Conservation (phyloP, 2,329 filamentous ascomycete genomes). For the Ophidiomyces ophidiicola region DNA sequence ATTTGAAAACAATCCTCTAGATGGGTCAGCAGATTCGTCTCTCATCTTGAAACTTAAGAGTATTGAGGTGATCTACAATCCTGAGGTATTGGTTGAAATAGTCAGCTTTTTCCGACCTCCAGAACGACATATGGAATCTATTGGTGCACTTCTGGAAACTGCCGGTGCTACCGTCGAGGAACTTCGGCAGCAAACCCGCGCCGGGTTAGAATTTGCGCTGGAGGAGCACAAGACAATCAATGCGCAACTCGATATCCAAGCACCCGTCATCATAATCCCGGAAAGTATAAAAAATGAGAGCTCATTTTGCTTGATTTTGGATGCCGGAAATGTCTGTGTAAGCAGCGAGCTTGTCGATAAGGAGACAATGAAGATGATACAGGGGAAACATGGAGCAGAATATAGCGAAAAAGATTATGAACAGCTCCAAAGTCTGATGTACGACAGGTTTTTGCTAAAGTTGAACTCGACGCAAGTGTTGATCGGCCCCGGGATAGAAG, state of each 20-base stretch:
- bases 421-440: slow-evolving; percentile 83
- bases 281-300: slow-evolving; percentile 74
- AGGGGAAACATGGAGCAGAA: slow-evolving; percentile 74
- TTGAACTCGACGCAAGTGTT: slow-evolving; percentile 89
- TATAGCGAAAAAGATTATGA: slow-evolving; percentile 85
- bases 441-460: slow-evolving; percentile 90
- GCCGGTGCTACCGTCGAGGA: slow-evolving; percentile 93
- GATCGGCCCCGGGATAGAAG: slow-evolving; percentile 84
- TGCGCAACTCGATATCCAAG: slow-evolving; percentile 86
- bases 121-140: slow-evolving; percentile 96
- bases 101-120: slow-evolving; percentile 94
- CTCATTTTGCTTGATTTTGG: slow-evolving; percentile 81
- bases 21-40: slow-evolving; percentile 81
- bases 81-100: slow-evolving; percentile 78
- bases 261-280: slow-evolving; percentile 89
- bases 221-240: slow-evolving; percentile 98
- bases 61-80: slow-evolving; percentile 95
- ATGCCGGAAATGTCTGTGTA: slow-evolving; percentile 91
- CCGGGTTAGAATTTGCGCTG: slow-evolving; percentile 87
- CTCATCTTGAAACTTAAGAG: slow-evolving; percentile 85
- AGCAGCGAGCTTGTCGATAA: slow-evolving; percentile 89
- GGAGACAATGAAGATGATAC: slow-evolving; percentile 75
- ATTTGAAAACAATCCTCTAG: slow-evolving; percentile 88
- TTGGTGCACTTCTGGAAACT: slow-evolving; percentile 86
- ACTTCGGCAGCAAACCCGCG: slow-evolving; percentile 85